Evolutionary conservation across 2,329 filamentous ascomycete genomes (phyloP), one percentile per base, ranked within the genome.

Genomic region (Orbilia quercus): DNA sequence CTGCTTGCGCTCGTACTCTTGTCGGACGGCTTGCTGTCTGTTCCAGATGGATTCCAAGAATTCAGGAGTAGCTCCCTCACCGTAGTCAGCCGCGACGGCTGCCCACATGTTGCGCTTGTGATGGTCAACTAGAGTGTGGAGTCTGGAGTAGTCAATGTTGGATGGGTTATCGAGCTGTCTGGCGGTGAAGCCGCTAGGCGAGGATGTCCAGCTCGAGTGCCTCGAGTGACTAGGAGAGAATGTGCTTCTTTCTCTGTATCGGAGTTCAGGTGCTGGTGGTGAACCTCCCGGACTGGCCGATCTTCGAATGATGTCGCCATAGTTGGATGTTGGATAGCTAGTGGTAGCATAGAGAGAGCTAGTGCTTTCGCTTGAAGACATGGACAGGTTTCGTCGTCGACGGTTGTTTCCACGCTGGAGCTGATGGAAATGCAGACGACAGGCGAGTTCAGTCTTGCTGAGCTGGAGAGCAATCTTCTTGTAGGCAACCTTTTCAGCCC

Each of bases 361-460:
- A 62, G 79, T 82, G 14, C 77, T 81, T n/a, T 86, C 88, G 38
- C 84, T 85, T 1, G 88, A 89, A 1, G 88, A 89, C 72, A 89
- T 84, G 14, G 91, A 93, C 23, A 87, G 86, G 71, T 88, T 89
- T 71, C 90, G 87, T 84, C 91, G 91, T 80, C 90, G 89, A 78
- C 90, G 89, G 82, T 90, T 91, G 83, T 87, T 91, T 69, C 90
- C 90, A 80, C 92, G 91, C 75, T 89, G 92, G 75, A 95, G 85
- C 79, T 95, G 91, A 79, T 96, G 91, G 80, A 91, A 94, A 81
- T 95, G 91, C 75, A 96, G 86, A 75, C 91, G 91, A 82, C 91
- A 96, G 51, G 91, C 91, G 71, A 95, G 84, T 82, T 95, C 91
- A 0, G 91, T 95, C 84, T 95, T 96, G 82, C 92, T 91, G 77